Conservation (phyloP, 1,284 basidiomycete genomes). For the Golubevia sp. region DNA sequence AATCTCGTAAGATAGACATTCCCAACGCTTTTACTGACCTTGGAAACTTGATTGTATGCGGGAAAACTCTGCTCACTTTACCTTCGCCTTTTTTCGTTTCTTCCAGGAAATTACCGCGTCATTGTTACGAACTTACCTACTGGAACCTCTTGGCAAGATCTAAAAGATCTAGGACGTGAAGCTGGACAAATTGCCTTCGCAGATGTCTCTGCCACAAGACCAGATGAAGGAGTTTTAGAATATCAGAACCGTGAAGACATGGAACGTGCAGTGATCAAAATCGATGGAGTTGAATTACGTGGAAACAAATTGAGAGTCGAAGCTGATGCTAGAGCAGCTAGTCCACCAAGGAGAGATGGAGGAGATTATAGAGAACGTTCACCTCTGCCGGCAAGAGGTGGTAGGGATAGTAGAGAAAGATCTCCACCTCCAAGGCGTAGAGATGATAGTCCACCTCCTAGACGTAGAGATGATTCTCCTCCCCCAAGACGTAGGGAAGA, state of each 20-base stretch:
- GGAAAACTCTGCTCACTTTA: neutral
- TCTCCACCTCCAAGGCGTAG: constrained; percentile 22
- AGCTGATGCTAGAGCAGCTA: constrained; percentile 19
- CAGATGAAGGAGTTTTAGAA: constrained; percentile 57
- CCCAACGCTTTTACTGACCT: neutral
- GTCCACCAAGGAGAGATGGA: constrained; percentile 6
- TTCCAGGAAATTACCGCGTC: constrained; percentile 33
- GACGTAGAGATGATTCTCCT: constrained; percentile 3
- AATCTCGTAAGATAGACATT: neutral
- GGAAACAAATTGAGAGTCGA: constrained; percentile 55
- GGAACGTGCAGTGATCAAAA: constrained; percentile 51
- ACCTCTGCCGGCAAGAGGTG: constrained; percentile 16
- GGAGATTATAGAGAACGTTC: neutral
- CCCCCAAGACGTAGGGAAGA: neutral
- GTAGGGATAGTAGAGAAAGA: constrained; percentile 37
- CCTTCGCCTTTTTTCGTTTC: neutral
- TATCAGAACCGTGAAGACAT: constrained; percentile 57
- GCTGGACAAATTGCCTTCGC: constrained; percentile 68
- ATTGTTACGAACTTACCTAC: constrained; percentile 74
- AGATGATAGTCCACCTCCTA: constrained; percentile 28
- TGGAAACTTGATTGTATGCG: neutral
- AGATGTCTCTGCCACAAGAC: constrained; percentile 48
- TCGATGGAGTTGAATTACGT: constrained; percentile 56
- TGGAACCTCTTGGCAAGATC: constrained; percentile 92
- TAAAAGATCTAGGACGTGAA: constrained; percentile 94